Evolutionary conservation across 1,139 yeast species (phyloP).

Genomic region (Blastobotrys ciferrii): DNA sequence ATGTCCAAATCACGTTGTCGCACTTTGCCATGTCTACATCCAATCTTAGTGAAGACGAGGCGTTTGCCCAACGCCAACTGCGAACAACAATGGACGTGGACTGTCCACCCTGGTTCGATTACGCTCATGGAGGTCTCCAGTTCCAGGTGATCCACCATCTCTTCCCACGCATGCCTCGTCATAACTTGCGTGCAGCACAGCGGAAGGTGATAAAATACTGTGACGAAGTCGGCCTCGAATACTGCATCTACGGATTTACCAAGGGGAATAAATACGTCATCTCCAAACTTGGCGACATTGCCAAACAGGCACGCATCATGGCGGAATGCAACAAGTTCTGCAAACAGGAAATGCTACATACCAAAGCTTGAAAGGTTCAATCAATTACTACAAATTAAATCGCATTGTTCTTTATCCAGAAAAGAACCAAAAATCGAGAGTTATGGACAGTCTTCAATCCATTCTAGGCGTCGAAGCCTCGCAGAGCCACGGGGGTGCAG

Average conservation of each 20-base stretch:
- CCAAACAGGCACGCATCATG: conserved; percentile 72
- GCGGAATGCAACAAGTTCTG: conserved; percentile 58
- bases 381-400: too few relatives aligned
- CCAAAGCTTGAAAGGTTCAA: too few relatives aligned
- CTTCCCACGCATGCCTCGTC: conserved; percentile 87
- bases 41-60: conserved; percentile 76
- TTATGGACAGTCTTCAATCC: too few relatives aligned
- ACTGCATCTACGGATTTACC: conserved; percentile 81
- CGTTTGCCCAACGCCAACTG: conserved; percentile 75
- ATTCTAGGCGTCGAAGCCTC: too few relatives aligned
- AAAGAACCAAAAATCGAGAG: too few relatives aligned
- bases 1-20: conserved; percentile 84
- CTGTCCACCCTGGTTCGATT: conserved; percentile 91
- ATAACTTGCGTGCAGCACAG: conserved; percentile 75
- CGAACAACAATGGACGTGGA: conserved; percentile 95
- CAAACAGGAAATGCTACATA: conserved; percentile 22
- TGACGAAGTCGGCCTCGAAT: conserved; percentile 68
- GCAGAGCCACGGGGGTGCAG: too few relatives aligned
- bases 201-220: conserved; percentile 72
- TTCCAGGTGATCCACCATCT: conserved; percentile 89
- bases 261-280: conserved; percentile 74
- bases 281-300: conserved; percentile 67
- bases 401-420: too few relatives aligned
- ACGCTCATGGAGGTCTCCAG: conserved; percentile 87
- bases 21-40: conserved; percentile 95